Evolutionary conservation across 805 yeast genomes (phyloP).

Genomic region (Cyberlindnera amylophila): DNA sequence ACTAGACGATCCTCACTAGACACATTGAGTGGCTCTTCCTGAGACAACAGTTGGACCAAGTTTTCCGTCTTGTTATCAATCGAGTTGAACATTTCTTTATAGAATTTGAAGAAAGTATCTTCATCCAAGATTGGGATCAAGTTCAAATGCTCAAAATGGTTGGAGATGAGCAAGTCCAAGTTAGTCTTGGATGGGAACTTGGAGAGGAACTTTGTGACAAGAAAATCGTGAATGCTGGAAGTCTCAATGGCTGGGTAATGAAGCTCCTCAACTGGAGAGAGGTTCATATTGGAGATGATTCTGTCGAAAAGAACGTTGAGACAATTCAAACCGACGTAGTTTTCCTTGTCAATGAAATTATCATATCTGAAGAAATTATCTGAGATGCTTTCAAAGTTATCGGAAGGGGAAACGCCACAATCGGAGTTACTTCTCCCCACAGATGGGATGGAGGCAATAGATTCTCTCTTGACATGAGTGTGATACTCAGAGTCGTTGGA

Average conservation of each 20-base stretch:
- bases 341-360: conserved; percentile 23
- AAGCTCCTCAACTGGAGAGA: conserved; percentile 28
- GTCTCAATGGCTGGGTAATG: conserved; percentile 28
- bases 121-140: conserved; percentile 28
- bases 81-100: conserved; percentile 18
- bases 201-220: conserved; percentile 19
- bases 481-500: background rate
- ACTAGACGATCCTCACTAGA: conserved; percentile 29
- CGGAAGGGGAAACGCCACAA: background rate
- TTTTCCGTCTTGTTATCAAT: conserved; percentile 21
- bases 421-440: background rate
- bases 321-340: conserved; percentile 26
- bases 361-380: conserved; percentile 25
- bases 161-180: conserved; percentile 25
- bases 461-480: conserved; percentile 8
- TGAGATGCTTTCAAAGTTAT: conserved; percentile 8
- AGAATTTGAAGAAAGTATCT: conserved; percentile 21
- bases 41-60: conserved; percentile 7
- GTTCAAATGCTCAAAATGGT: conserved; percentile 26
- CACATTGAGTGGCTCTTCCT: conserved; percentile 1
- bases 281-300: conserved; percentile 13
- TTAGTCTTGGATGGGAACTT: conserved; percentile 28
- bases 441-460: conserved; percentile 2
- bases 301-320: conserved; percentile 22
- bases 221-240: conserved; percentile 17